Percentiles rank a stretch among this genome's conserved stretches.
Evolutionary conservation across 2,329 filamentous ascomycete species (phyloP).

Genomic region (Drechslerella coelobrocha): DNA sequence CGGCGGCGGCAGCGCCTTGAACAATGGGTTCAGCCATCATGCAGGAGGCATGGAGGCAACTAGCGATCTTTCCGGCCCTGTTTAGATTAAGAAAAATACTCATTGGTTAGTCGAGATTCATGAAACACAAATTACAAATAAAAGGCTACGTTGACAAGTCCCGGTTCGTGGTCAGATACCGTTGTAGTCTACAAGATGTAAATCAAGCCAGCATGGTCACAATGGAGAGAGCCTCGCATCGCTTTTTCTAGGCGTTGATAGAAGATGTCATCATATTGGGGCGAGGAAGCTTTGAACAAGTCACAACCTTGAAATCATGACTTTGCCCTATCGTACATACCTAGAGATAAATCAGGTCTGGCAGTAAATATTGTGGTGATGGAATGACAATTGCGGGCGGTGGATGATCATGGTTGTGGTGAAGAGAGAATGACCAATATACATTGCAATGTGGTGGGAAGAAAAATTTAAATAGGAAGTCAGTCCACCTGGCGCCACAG

Average conservation of each 20-base stretch:
- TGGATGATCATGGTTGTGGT: neutral
- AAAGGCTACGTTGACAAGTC: slow-evolving; percentile 51
- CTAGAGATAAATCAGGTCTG: slow-evolving; percentile 44
- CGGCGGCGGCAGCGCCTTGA: slow-evolving; percentile 42
- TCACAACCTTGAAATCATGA: neutral
- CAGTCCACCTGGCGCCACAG: neutral
- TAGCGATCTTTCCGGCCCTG: no score
- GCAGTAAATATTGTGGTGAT: no score
- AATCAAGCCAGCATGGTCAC: slow-evolving; percentile 59
- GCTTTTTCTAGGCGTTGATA: slow-evolving; percentile 49
- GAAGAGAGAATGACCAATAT: no score
- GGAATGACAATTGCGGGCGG: slow-evolving; percentile 2
- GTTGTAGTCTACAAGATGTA: slow-evolving; percentile 83
- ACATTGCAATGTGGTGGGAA: neutral
- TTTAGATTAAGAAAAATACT: slow-evolving; percentile 26
- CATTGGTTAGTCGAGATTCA: slow-evolving; percentile 47
- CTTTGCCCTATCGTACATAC: slow-evolving; percentile 29
- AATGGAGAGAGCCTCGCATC: slow-evolving; percentile 50
- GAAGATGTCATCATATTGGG: slow-evolving; percentile 53
- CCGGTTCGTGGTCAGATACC: slow-evolving; percentile 80
- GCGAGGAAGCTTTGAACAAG: neutral
- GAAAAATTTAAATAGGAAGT: neutral
- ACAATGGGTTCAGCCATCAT: slow-evolving; percentile 51
- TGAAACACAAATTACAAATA: slow-evolving; percentile 29
- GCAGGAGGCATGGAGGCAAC: slow-evolving; percentile 7